These are phyloP conservation scores for Articulospora tetracladia DNA, from an alignment of 495 filamentous ascomycete genomes.

Conservation along the genomic window DNA sequence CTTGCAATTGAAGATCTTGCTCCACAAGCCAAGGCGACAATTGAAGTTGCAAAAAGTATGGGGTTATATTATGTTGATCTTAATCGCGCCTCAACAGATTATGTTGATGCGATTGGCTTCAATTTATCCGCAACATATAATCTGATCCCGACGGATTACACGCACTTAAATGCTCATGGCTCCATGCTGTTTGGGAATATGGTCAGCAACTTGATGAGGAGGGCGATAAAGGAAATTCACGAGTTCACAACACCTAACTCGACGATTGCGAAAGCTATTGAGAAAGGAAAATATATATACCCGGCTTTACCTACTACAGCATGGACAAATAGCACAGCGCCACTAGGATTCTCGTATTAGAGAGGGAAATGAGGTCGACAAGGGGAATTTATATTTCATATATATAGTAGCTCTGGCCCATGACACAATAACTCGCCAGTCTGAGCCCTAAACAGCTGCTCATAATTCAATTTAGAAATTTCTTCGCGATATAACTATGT, in stretches of 20 bases:
- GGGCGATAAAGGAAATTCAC: background rate
- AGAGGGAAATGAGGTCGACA: too few species aligned
- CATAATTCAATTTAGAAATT: too few species aligned
- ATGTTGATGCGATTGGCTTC: conserved; percentile 41
- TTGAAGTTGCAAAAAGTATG: conserved; percentile 30
- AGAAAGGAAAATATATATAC: background rate
- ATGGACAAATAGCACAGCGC: background rate
- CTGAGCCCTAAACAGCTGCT: too few species aligned
- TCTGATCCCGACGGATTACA: conserved; percentile 11
- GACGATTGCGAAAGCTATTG: background rate
- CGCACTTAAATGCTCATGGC: background rate
- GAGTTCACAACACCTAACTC: background rate
- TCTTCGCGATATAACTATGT: too few species aligned
- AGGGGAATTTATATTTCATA: too few species aligned
- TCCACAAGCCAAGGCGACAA: conserved; percentile 33
- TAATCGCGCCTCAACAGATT: conserved; percentile 37
- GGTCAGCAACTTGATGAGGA: conserved; percentile 36
- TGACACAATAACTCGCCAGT: too few species aligned
- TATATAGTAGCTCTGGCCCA: too few species aligned
- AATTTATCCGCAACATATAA: conserved; percentile 36
- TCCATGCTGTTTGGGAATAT: conserved; percentile 16
- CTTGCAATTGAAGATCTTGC: conserved; percentile 34
- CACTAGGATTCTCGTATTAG: background rate
- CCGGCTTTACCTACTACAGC: background rate
- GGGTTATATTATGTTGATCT: conserved; percentile 34